Base-by-base conservation (phyloP, 768 basidiomycete species). In the Mycena galericulata region DNA sequence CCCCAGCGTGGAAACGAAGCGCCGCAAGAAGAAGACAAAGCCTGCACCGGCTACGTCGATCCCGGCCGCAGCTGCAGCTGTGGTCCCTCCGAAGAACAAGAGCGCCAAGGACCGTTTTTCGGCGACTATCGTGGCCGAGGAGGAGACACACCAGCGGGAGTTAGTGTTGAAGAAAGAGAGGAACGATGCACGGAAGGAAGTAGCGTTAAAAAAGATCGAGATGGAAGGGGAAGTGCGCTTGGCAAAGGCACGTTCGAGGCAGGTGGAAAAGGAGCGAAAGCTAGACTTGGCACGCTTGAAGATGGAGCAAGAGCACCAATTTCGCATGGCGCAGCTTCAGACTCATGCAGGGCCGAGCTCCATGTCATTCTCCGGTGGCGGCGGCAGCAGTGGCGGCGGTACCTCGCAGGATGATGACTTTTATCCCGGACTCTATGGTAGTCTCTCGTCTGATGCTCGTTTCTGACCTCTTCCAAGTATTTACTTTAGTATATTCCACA, bases 291-390 rank as follows among this genome's bases (percentile, higher is more conserved):
- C 14, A 15, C 49, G 83, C 78, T 0, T 51, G 76, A 74, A 47
- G 78, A 79, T 24, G 79, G 77, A 22, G 72, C 71, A 67, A 71
- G 70, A 11, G 79, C 82, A 75, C 69, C 70, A 7, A 51, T 65
- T n/a, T 2, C 57, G 32, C 0, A 59, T 66, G 65, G 65, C 57
- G 0, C 47, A 66, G 34, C 2, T 59, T 10, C 34, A 30, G 27
- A 15, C 27, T 20, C 54, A 47, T 4, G 58, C 41, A 43, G 34
- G 47, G 46, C 15, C 40, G n/a, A 41, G 40, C 27, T 29, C 61
- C 7, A 53, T 26, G 24, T 27, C 47, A 3, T 53, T 62, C 17
- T 43, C 40, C 9, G 20, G 47, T 10, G 12, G 18, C 30, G n/a
- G n/a, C n/a, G n/a, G n/a, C n/a, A n/a, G n/a, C n/a, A n/a, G n/a